These are phyloP conservation scores for Fistulinella cinereoalba DNA, from an alignment of 1,284 basidiomycete species.

Conservation along the genomic window DNA sequence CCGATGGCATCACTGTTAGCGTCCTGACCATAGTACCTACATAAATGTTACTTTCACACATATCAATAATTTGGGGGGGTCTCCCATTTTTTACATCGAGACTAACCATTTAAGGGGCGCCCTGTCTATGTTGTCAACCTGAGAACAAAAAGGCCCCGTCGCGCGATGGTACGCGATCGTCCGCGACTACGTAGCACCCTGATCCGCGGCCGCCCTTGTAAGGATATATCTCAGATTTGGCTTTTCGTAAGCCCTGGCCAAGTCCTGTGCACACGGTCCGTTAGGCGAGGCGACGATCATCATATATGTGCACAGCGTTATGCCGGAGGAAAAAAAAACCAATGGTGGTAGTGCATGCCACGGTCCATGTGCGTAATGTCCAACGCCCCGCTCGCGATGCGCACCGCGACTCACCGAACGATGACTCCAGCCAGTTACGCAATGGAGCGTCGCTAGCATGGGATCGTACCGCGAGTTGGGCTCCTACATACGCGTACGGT, in stretches of 20 bases:
- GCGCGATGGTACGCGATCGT: constrained; percentile 3
- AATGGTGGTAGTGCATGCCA: background rate
- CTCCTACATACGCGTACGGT: too few relatives aligned
- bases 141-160: background rate
- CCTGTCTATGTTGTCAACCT: constrained; percentile 10
- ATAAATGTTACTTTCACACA: too few relatives aligned
- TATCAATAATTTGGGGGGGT: constrained; percentile 7
- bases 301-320: background rate
- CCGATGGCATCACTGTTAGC: constrained; percentile 13
- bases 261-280: constrained; percentile 8
- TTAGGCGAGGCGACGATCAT: constrained; percentile 29
- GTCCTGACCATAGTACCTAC: too few relatives aligned
- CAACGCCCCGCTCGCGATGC: too few relatives aligned
- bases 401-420: too few relatives aligned
- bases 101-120: background rate
- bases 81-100: background rate
- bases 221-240: constrained; percentile 23
- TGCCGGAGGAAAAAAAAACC: background rate
- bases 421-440: too few relatives aligned
- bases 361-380: too few relatives aligned
- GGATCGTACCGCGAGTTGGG: too few relatives aligned
- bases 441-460: too few relatives aligned
- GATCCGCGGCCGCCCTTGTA: constrained; percentile 30
- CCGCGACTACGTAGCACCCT: constrained; percentile 1
- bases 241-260: background rate